phyloP scores from a whole-genome alignment of 495 filamentous ascomycete species.

The Coniosporium apollinis region DNA sequence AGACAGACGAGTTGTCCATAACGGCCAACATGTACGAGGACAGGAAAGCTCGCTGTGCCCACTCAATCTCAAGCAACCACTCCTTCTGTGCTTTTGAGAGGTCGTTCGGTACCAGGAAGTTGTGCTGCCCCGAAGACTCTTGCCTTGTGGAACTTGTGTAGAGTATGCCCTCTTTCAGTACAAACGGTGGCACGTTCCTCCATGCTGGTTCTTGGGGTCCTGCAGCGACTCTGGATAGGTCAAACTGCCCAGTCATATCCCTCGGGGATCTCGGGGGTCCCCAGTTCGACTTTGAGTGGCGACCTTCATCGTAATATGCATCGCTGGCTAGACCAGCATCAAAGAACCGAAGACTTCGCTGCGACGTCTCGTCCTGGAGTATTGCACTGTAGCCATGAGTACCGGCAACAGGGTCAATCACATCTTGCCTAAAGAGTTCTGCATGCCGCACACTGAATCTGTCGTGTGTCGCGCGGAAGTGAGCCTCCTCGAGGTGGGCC shows the following conservation, averaged over 20 bases:
- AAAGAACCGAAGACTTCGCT: too few relatives aligned
- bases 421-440: background rate
- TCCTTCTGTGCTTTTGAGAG: constrained; percentile 36
- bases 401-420: background rate
- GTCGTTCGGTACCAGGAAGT: constrained; percentile 24
- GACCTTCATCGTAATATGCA: background rate
- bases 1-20: constrained; percentile 29
- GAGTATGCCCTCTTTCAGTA: background rate
- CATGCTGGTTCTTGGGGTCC: too few relatives aligned
- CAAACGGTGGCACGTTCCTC: too few relatives aligned
- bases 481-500: constrained; percentile 12
- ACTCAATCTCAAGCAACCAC: constrained; percentile 39
- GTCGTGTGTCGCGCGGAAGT: constrained; percentile 2
- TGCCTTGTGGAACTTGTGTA: background rate
- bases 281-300: background rate
- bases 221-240: too few relatives aligned
- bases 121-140: background rate
- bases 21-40: constrained; percentile 36
- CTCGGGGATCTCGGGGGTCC: background rate
- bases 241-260: background rate
- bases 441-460: background rate
- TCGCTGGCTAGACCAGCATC: background rate
- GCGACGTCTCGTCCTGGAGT: too few relatives aligned
- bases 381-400: background rate
- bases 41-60: constrained; percentile 41